Conservation (phyloP, 352 stramenopile genomes). For the Thraustochytrium sp. region DNA sequence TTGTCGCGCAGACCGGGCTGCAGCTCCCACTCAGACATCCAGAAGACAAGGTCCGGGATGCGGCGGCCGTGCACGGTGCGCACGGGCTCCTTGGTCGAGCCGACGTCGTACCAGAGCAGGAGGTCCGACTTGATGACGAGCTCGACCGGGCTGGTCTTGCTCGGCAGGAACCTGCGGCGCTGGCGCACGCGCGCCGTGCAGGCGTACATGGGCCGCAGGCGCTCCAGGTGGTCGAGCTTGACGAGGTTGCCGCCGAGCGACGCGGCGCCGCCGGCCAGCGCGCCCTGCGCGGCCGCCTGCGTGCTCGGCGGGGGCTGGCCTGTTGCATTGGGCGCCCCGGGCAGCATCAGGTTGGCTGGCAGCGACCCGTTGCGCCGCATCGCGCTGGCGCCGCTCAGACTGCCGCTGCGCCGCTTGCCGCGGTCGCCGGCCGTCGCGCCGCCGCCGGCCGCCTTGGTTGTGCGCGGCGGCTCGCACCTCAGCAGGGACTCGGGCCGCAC, state of each 20-base stretch:
- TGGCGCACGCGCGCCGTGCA: not conserved
- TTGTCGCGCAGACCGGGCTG: not conserved
- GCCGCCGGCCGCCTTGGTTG: not conserved
- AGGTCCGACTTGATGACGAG: slow-evolving; percentile 24
- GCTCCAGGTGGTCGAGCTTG: slow-evolving; percentile 30
- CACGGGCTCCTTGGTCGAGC: not conserved
- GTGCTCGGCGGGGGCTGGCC: not conserved
- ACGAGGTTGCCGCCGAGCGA: not conserved
- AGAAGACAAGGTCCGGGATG: slow-evolving; percentile 11
- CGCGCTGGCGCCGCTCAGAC: not conserved
- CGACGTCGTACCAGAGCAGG: not conserved
- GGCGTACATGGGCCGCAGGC: not conserved
- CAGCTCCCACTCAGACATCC: slow-evolving; percentile 20
- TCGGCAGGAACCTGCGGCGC: not conserved
- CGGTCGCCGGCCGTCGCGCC: not conserved
- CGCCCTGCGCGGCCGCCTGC: not conserved
- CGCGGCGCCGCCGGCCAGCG: no score
- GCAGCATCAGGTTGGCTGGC: not conserved
- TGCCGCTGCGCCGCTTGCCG: not conserved
- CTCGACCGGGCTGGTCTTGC: not conserved
- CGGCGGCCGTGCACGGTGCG: not conserved
- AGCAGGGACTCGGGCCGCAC: not conserved
- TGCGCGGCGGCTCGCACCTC: not conserved
- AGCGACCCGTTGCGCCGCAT: not conserved
- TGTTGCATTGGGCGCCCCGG: not conserved